Evolutionary conservation across 1,284 basidiomycete genomes (phyloP).

Genomic region (Earliella scabrosa): DNA sequence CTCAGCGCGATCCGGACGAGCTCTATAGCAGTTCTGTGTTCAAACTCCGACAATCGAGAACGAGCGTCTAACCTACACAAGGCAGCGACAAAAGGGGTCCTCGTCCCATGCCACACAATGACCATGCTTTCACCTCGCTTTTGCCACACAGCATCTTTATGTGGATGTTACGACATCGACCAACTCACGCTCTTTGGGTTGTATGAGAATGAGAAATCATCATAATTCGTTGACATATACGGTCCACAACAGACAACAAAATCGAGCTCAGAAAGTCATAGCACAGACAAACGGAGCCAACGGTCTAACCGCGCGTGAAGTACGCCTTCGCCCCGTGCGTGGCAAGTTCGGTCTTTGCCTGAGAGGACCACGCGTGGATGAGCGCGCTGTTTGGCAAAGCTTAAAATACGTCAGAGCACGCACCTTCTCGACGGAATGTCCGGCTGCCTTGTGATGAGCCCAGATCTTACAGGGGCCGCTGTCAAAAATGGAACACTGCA

Average conservation of each 20-base stretch:
- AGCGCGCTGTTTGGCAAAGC: slow-evolving; percentile 1
- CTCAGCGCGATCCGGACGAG: slow-evolving; percentile 25
- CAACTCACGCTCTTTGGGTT: neutral
- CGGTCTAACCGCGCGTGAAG: slow-evolving; percentile 73
- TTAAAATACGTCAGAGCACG: slow-evolving; percentile 26
- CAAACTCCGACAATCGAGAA: slow-evolving; percentile 40
- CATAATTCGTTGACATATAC: slow-evolving; percentile 4
- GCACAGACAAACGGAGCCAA: slow-evolving; percentile 4
- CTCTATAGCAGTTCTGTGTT: slow-evolving; percentile 31
- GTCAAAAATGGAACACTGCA: neutral
- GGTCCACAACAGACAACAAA: slow-evolving; percentile 18
- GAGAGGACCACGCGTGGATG: slow-evolving; percentile 25
- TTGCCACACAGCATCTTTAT: slow-evolving; percentile 7
- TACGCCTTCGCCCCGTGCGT: slow-evolving; percentile 87
- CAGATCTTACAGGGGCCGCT: slow-evolving; percentile 66
- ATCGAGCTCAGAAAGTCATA: neutral
- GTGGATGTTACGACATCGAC: slow-evolving; percentile 9
- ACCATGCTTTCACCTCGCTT: slow-evolving; percentile 16
- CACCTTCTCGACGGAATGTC: slow-evolving; percentile 84
- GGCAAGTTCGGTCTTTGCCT: slow-evolving; percentile 88
- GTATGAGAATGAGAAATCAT: slow-evolving; percentile 1
- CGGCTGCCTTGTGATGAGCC: slow-evolving; percentile 80
- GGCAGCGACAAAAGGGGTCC: slow-evolving; percentile 16
- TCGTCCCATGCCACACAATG: slow-evolving; percentile 13
- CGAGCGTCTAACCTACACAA: slow-evolving; percentile 13